Percentiles rank a stretch among this genome's conserved stretches.
Evolutionary conservation across 176 grass and related monocot species (phyloP).

Genomic region (Aegilops longissima): DNA sequence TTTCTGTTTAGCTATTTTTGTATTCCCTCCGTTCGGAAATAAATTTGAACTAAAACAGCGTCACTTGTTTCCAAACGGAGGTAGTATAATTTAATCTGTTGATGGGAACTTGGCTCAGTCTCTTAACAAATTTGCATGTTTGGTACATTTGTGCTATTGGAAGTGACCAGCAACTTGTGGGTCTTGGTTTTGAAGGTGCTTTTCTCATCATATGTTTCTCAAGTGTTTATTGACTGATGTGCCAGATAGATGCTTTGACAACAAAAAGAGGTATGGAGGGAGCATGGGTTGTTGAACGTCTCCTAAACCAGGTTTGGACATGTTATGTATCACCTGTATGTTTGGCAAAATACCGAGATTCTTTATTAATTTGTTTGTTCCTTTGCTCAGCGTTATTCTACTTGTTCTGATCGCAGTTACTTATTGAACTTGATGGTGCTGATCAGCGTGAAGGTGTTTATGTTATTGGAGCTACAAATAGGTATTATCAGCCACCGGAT

Average conservation of each 20-base stretch:
- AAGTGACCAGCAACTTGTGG: neutral
- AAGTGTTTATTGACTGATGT: conserved; percentile 29
- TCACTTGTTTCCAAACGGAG: no score
- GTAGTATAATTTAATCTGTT: neutral
- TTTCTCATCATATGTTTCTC: neutral
- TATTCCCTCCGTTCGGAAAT: neutral
- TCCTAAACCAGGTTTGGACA: conserved; percentile 63
- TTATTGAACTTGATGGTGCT: conserved; percentile 88
- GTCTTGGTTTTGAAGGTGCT: neutral
- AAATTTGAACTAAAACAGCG: no score
- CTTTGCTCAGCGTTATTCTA: neutral
- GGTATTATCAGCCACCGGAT: conserved; percentile 35
- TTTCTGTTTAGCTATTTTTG: neutral
- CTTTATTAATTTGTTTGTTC: neutral
- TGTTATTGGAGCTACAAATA: conserved; percentile 93
- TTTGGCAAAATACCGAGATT: neutral
- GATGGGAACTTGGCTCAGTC: neutral
- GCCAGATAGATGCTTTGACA: conserved; percentile 88
- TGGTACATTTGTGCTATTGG: neutral
- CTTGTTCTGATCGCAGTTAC: conserved; percentile 46
- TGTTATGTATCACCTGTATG: neutral
- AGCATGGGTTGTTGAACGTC: conserved; percentile 75
- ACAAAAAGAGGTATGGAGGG: conserved; percentile 80
- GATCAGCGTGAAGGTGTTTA: conserved; percentile 69
- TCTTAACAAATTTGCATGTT: neutral